Conservation (phyloP, 208 protist species). For the Crithidia thermophila region DNA sequence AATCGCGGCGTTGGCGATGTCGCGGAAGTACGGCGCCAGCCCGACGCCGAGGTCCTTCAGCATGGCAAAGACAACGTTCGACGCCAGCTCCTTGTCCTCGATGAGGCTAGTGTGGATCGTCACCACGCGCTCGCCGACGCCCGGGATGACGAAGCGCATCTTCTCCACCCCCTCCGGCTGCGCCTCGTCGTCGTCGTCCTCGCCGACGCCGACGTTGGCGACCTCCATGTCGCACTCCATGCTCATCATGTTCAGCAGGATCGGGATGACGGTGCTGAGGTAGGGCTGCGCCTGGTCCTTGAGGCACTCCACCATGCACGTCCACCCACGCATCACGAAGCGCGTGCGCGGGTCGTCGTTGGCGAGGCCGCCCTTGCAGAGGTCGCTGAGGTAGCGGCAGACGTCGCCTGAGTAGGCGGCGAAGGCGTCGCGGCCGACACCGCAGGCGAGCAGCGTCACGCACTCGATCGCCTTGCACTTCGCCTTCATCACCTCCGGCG, state of each 20-base stretch:
- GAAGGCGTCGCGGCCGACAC: conserved; percentile 78
- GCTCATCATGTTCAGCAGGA: conserved; percentile 77
- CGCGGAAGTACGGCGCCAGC: conserved; percentile 60
- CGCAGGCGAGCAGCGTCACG: conserved; percentile 80
- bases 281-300: conserved; percentile 75
- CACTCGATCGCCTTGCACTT: conserved; percentile 90
- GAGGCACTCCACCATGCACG: conserved; percentile 90
- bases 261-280: conserved; percentile 67
- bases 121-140: conserved; percentile 70
- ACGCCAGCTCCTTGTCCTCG: conserved; percentile 89
- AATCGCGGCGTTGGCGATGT: conserved; percentile 68
- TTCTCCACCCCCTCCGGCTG: conserved; percentile 44
- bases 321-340: conserved; percentile 88
- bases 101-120: conserved; percentile 84
- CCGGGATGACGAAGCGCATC: conserved; percentile 71
- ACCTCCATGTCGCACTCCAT: conserved; percentile 75
- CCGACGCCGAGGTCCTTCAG: conserved; percentile 58
- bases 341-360: conserved; percentile 75
- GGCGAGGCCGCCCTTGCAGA: conserved; percentile 40
- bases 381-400: conserved; percentile 73
- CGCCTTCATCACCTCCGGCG: conserved; percentile 56
- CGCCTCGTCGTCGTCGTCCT: conserved; percentile 55
- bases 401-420: conserved; percentile 63
- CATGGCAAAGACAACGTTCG: conserved; percentile 75
- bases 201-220: conserved; percentile 62